Conservation (phyloP, 306 rosid species). For the Sindora glabra region DNA sequence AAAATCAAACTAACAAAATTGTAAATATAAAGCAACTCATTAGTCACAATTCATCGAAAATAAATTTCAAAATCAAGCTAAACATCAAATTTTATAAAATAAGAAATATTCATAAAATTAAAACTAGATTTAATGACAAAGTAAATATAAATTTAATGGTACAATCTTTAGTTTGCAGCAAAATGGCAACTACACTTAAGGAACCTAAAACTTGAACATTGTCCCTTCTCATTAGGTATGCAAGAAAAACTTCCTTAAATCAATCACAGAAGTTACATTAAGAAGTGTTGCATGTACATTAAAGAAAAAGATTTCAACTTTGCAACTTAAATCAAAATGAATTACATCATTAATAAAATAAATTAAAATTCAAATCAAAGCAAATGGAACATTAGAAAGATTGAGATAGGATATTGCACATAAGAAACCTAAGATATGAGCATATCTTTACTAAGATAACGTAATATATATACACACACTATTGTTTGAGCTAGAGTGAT, state of each 20-base stretch:
- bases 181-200: conserved; percentile 59
- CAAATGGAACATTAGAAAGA: too few relatives aligned
- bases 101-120: conserved; percentile 18
- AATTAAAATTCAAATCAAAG: too few relatives aligned
- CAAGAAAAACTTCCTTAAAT: conserved; percentile 70
- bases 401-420: too few relatives aligned
- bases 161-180: conserved; percentile 91
- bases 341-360: neutral
- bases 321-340: neutral
- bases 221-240: conserved; percentile 57
- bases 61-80: too few relatives aligned
- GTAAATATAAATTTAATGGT: too few relatives aligned
- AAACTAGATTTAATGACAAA: conserved; percentile 3
- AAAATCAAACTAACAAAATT: too few relatives aligned
- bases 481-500: neutral
- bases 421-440: neutral
- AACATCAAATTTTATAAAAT: conserved; percentile 69
- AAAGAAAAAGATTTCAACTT: neutral
- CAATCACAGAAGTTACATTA: conserved; percentile 8
- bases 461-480: too few relatives aligned
- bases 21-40: too few relatives aligned
- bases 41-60: too few relatives aligned
- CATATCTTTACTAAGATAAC: neutral
- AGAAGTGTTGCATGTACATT: neutral
- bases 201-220: conserved; percentile 79